Evolutionary conservation across 1,139 yeast species (phyloP), one percentile per base, ranked within the genome.

Genomic region (Zygoascus meyerae): DNA sequence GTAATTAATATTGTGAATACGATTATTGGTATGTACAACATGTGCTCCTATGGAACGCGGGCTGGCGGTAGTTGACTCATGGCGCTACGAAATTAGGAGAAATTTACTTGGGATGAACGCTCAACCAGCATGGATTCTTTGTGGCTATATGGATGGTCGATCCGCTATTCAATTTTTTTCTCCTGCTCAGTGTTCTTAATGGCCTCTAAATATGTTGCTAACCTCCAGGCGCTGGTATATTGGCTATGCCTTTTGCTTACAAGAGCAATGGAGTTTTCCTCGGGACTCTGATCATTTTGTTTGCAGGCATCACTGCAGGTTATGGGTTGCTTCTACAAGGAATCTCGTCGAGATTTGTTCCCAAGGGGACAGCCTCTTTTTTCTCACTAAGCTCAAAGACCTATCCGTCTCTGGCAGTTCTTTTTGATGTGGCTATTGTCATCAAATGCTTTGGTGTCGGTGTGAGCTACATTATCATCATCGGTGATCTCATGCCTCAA

Each of bases 391-490:
- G 97, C 57, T 78, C 82, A 48, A 76, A 86, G 47, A 85, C 97
- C 0, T 89, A 87, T 61, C 97, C 97, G 0, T 70, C 76, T n/a
- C 68, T 89, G 40, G 79, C 95, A 1, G 82, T 89, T 32, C 65
- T 86, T 31, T 90, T 90, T 67, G 97, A 90, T 65, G 61, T 83
- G 12, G 95, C 95, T 12, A 89, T 90, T 62, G 89, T 92, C 18
- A 71, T 89, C 48, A 95, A 90, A 64, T 86, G 95, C 68, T 90
- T 86, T 68, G 98, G 98, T 11, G 97, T 89, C 5, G 92, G 94
- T 1, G 79, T 92, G 11, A 82, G 94, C 47, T 92, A 94, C 59
- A 68, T 92, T 53, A 94, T 92, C 37, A 79, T 92, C 50, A 81
- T 89, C 49, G 97, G 96, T 8, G 97, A 90, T 61, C 72, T 92